Base-by-base conservation (phyloP, 768 basidiomycete species). In the Russula olivacea region DNA sequence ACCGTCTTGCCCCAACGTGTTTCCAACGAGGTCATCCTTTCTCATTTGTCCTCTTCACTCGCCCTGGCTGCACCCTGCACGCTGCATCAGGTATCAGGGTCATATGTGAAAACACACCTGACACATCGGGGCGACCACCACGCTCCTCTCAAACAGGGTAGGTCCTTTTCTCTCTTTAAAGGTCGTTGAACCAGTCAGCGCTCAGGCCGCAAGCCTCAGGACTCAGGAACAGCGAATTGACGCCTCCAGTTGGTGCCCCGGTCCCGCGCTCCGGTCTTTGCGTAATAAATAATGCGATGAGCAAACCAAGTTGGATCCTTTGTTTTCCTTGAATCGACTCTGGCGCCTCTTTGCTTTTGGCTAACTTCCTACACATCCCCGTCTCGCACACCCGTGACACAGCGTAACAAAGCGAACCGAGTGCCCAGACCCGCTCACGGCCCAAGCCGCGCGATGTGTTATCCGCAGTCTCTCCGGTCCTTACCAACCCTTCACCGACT, bases 21-120 rank as follows among this genome's bases (percentile, higher is more conserved):
- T 63, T 55, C 15, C 52, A 63, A 63, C 62, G 62, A 63, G 62
- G 62, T 52, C 51, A 7, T 36, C 15, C 58, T 21, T 4, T 34
- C 38, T 40, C 51, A 34, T 6, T 34, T 9, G 49, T 32, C 38
- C 3, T 17, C 4, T 38, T 30, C 49, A 36, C 36, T 36, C 61
- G 55, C n/a, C 21, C 48, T 19, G 28, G 25, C 36, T 10, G 25
- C 3, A 4, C 3, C 30, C 30, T 30, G 30, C 38, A 55, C 60
- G 43, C 34, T 25, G 28, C 17, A 49, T 38, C 54, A 47, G 21
- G 21, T 11, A 47, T 47, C 45, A 21, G 4, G 36, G 28, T 32
- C 40, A 41, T 48, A 36, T 58, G 36, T 62, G 56, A 58, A 41
- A 58, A 38, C 43, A 52, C 51, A 48, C 48, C 56, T 56, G 61